Conservation (phyloP, 2,329 filamentous ascomycete genomes). For the Allantophomopsis cytisporea region DNA sequence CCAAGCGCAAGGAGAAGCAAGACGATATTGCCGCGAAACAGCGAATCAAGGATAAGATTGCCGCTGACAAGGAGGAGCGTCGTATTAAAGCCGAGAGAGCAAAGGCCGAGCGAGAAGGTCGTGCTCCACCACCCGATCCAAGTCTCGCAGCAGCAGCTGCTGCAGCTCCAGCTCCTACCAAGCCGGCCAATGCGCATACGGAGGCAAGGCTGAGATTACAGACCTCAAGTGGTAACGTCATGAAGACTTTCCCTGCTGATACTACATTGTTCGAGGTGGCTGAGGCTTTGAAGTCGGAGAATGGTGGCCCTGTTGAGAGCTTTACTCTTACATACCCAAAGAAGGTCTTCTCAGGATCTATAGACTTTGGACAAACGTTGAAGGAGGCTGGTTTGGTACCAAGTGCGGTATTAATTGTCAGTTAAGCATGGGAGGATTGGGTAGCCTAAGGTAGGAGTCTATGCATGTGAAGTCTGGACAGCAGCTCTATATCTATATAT, state of each 20-base stretch:
- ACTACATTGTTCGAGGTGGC: slow-evolving; percentile 91
- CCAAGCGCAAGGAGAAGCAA: slow-evolving; percentile 77
- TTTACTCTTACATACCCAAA: slow-evolving; percentile 81
- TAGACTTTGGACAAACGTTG: slow-evolving; percentile 79
- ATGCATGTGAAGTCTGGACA: too few relatives aligned
- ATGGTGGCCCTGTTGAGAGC: slow-evolving; percentile 57
- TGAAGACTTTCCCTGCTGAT: slow-evolving; percentile 79
- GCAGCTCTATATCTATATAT: too few relatives aligned
- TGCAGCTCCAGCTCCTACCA: slow-evolving; percentile 24
- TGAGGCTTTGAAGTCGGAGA: slow-evolving; percentile 58
- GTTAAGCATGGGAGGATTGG: slow-evolving; percentile 20
- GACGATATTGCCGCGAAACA: slow-evolving; percentile 78
- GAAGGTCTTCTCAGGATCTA: slow-evolving; percentile 56
- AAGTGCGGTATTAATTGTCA: slow-evolving; percentile 76
- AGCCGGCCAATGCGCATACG: slow-evolving; percentile 52
- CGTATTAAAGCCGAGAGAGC: slow-evolving; percentile 73
- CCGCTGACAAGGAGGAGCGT: slow-evolving; percentile 84
- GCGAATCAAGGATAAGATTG: slow-evolving; percentile 84
- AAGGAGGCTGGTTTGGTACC: slow-evolving; percentile 87
- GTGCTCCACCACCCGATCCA: slow-evolving; percentile 28
- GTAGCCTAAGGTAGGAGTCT: neutral
- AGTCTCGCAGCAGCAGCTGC: slow-evolving; percentile 8
- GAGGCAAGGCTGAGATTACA: slow-evolving; percentile 77
- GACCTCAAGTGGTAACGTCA: slow-evolving; percentile 59
- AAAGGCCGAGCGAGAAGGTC: slow-evolving; percentile 78